Base-by-base conservation (phyloP, 2,329 filamentous ascomycete species). In the Verticillium tricorpus region DNA sequence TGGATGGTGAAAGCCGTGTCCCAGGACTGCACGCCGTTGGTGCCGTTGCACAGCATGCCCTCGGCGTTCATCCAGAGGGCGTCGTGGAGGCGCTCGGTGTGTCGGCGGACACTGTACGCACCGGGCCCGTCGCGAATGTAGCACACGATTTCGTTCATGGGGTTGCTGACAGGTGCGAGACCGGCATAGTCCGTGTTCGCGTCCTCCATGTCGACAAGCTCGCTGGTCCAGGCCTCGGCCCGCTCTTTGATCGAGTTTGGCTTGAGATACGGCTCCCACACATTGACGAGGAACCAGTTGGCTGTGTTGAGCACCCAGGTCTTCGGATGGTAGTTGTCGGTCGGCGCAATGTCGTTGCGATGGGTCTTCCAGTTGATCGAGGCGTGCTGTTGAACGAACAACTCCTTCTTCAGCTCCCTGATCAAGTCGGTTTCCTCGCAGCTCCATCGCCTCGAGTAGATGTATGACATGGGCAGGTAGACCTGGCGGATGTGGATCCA, bases 401-500 rank as follows among this genome's bases (percentile, higher is more conserved):
- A 74, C 75, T 99, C 95, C 63, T 93, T 80, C 25, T 89, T 87
- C 50, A 99, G 76, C 61, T 86, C 85, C 25, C 85, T 84, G 59
- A 90, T 91, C 2, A 96, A 73, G 4, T 89, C 85, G 50, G 91
- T 94, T 67, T 90, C 82, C 17, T 92, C 90, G 66, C 89, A 90
- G 32, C 82, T 84, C 87, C 92, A 97, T 65, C 83, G 83, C 78
- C 90, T 92, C 0, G 93, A 96, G 80, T 90, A 97, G 52, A 98
- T 76, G 71, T 90, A 97, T 0, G 90, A 88, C 92, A 98, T 97
- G 5, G 93, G 90, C 57, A 97, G 74, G 70, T 94, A 97, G n/a
- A 99, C 93, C 76, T 91, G 88, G n/a, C 95, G 92, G 75, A 97
- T 97, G 70, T 99, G 95, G 69, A 98, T 91, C 94, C 93, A 97